Evolutionary conservation across 2,329 filamentous ascomycete genomes (phyloP).

Genomic region (Alternaria incomplexa): DNA sequence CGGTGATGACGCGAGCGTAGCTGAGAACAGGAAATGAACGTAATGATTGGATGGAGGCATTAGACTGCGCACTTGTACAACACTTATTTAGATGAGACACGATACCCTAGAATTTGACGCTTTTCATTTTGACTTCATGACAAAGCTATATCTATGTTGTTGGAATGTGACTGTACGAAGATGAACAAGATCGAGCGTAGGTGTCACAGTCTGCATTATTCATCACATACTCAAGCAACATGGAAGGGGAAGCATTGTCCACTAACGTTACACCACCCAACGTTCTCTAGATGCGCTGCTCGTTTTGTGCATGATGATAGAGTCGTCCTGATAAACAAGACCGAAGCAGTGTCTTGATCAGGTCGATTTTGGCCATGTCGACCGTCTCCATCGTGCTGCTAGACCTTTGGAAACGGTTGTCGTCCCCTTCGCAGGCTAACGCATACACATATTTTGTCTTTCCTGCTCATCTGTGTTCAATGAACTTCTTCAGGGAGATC

Average conservation of each 20-base stretch:
- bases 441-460: background rate
- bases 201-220: background rate
- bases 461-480: background rate
- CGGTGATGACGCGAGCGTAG: constrained; percentile 5
- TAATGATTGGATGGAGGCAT: background rate
- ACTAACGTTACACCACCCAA: background rate
- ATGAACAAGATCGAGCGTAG: background rate
- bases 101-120: background rate
- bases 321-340: background rate
- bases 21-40: constrained; percentile 4
- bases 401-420: background rate
- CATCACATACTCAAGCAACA: background rate
- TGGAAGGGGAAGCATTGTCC: background rate
- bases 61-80: background rate
- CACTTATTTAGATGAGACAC: background rate
- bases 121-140: background rate
- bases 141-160: background rate
- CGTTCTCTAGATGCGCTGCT: background rate
- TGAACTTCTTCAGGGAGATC: too few relatives aligned
- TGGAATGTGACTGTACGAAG: background rate
- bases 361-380: background rate
- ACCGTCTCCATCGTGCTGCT: background rate
- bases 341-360: background rate
- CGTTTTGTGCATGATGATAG: background rate
- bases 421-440: background rate